Evolutionary conservation across 306 rosid genomes (phyloP), one percentile per base, ranked within the genome.

Genomic region (Pyrus betulifolia): DNA sequence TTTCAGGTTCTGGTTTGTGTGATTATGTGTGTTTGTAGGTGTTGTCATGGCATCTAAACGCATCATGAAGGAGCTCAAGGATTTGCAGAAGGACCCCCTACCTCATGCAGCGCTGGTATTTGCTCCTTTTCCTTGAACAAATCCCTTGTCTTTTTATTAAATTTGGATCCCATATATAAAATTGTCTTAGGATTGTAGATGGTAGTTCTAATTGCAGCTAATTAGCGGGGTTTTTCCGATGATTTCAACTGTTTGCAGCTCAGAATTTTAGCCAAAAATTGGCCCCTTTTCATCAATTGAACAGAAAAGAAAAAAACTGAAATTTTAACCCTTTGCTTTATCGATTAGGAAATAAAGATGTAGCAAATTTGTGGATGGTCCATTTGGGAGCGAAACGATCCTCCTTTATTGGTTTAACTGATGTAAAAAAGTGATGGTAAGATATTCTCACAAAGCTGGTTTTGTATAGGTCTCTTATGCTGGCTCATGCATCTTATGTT

Each of bases 11-110:
- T 66, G 49, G 19, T 66, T 33, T 63, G 42, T 13, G n/a, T 30
- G 40, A 35, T 30, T 63, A 18, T 35, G 12, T 46, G 54, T 19
- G 19, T 68, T 42, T 72, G 42, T 77, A 44, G 63, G 60, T 71
- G 78, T 71, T 10, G 31, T 11, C 11, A 93, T 93, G 98, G 94
- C 98, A 59, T 91, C 95, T 14, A 93, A 91, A 77, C 93, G 96
- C 75, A 91, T 93, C 87, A 66, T 88, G 82, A 89, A 91, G 86
- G 98, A 89, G 79, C 95, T 89, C 57, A 90, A 93, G 93, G 94
- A 90, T 84, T 87, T 93, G 85, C 98, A 89, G 97, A 93, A 90
- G 81, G 93, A 90, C 76, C 94, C 94, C 96, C 93, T 35, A 86
- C 89, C 49, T 90, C 93, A 25, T 90, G 90, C 86, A 93, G 96